Base-by-base conservation (phyloP, 2,329 filamentous ascomycete species). In the Aspergillus aculeatus region DNA sequence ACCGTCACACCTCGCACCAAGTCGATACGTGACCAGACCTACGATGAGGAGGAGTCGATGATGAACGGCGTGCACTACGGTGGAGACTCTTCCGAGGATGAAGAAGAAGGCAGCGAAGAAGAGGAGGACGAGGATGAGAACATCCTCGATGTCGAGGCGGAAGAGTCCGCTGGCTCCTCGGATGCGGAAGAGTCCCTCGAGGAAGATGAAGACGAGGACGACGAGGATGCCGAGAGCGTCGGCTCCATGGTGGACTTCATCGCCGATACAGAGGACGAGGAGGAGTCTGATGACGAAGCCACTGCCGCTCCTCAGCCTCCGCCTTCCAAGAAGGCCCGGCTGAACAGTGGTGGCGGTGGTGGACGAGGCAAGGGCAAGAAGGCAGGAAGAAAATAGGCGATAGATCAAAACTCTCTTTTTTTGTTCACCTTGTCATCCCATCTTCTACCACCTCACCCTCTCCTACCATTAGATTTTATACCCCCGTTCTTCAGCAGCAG, bases 181-280 rank as follows among this genome's bases (percentile, higher is more conserved):
- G 77, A 74, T 35, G 75, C 75, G 3, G 80, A 81, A 16, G 78
- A 81, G 47, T 83, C 80, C 7, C 82, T 85, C 2, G 83, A 86
- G 23, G 84, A 86, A 61, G 83, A 87, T 19, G 84, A 87, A 60
- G 84, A 85, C 41, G 61, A 59, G 50, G 82, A 87, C 38, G 86
- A 88, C 6, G 86, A 84, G 10, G 84, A 86, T 52, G 82, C 85
- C 26, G 86, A 87, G 6, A 87, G 88, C 61, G 84, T 83, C 11
- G 77, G 75, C 54, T 77, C 72, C 29, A 78, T 71, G 66, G 75
- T 75, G 51, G 80, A 81, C 54, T 77, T 80, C 64, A 75, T 82
- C 53, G 76, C 78, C 5, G 79, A 82, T 57, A 78, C 76, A 2
- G 81, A 83, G 44, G 76, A 78, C 9, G 53, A 63, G 56, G 77